Evolutionary conservation across 768 basidiomycete genomes (phyloP), one percentile per base, ranked within the genome.

Genomic region (Neoboletus brunneissimus): DNA sequence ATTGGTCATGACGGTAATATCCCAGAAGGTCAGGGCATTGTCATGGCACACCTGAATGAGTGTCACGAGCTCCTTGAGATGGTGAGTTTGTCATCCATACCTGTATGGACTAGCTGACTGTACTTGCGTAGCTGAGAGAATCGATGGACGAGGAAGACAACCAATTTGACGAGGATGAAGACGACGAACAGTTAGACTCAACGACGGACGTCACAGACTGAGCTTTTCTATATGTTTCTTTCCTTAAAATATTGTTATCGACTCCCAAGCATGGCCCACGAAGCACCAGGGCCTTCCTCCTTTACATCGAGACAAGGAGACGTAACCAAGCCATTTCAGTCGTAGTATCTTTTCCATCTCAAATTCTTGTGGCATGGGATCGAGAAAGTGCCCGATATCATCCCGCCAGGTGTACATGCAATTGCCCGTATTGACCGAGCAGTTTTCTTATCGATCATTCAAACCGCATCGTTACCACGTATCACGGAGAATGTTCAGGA

Each of bases 11-110:
- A 97, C 64, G 95, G 96, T 1, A 77, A 80, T 27, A 84, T 98
- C 62, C 96, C 96, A 1, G 96, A 98, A 71, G 96, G 96, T 3
- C 96, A 98, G 70, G 96, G 92, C 15, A 93, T 96, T 63, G 81
- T 98, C 51, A 94, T 94, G 80, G 95, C 96, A 4, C 94, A 98
- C 71, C 75, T 98, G 49, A 94, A 89, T 60, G 96, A 98, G 73
- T 96, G 94, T 56, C 96, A 98, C 66, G 96, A 98, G 71, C 76
- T 98, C 53, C 77, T 98, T 13, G 94, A 94, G 75, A 96, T 98
- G 94, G 91, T 91, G 61, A 40, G 81, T 67, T 41, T 52, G 8
- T 31, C 48, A 5, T 23, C 27, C 18, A 35, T 18, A 25, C 2
- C 50, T 10, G n/a, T 22, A 4, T 22, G 22, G 13, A 37, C 27